Evolutionary conservation across 345 rosid genomes (phyloP), one percentile per base, ranked within the genome.

Genomic region (Lepidium sativum): DNA sequence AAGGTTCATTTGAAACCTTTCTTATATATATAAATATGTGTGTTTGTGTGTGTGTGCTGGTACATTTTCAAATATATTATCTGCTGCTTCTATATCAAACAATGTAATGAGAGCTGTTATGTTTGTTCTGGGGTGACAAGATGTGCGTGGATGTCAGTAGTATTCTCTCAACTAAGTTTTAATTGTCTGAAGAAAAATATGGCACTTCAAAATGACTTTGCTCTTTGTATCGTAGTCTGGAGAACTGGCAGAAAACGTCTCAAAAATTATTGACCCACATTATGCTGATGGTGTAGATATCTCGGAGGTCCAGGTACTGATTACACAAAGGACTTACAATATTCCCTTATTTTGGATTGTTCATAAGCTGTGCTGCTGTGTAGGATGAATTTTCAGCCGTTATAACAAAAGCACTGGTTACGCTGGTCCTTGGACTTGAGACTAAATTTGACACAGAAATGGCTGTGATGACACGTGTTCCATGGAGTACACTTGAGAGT

Each of bases 361-460:
- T 60, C 58, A 35, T 34, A 61, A 61, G 42, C 73, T 57, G 49
- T 39, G 67, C 51, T 66, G 54, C 67, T 73, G 43, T 77, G 73
- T 88, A 92, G 98, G 97, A 94, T 75, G 97, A 94, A 74, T 90
- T 94, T 81, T 90, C 97, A 37, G 97, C 86, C 1, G 95, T 94
- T 48, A 88, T 90, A 69, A 94, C 96, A 2, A 88, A 76, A 81
- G 84, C 99, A 54, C 75, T 94, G 69, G 88, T 90, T 21, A 90
- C 96, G 57, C 71, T 94, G 57, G 99, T 94, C 72, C 90, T 85
- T 54, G 97, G 97, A 75, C 60, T 94, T 60, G 99, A 94, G 82
- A 88, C 96, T 42, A 94, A 88, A 72, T 94, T 94, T 76, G 99
- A 94, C 79, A 72, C 79, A 56, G 97, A 94, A 84, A 90, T 94